Evolutionary conservation across 2,329 filamentous ascomycete species (phyloP).

Genomic region (Exophiala alcalophila): DNA sequence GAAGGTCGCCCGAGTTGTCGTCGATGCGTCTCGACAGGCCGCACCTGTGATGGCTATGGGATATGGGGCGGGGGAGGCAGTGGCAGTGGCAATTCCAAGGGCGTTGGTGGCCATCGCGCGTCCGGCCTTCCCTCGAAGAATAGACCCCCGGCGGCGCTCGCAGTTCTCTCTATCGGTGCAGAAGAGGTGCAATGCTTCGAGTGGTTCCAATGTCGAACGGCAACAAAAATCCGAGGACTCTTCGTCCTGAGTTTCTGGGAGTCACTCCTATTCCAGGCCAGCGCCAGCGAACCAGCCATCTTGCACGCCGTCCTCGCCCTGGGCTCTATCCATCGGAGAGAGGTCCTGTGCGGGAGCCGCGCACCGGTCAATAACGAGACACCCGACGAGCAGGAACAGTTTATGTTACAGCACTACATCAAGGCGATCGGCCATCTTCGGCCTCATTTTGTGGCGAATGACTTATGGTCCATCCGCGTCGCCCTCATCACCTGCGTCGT

Average conservation of each 20-base stretch:
- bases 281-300: slow-evolving; percentile 40
- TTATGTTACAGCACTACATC: slow-evolving; percentile 42
- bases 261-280: slow-evolving; percentile 40
- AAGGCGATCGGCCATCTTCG: slow-evolving; percentile 41
- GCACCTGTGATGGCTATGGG: slow-evolving; percentile 44
- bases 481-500: slow-evolving; percentile 43
- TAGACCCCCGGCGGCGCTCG: too few relatives aligned
- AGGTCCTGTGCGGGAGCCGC: slow-evolving; percentile 16
- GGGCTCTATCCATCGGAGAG: slow-evolving; percentile 36
- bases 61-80: slow-evolving; percentile 37
- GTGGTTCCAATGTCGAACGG: slow-evolving; percentile 33
- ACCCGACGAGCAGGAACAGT: slow-evolving; percentile 16
- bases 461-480: slow-evolving; percentile 35
- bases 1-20: slow-evolving; percentile 39
- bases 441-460: slow-evolving; percentile 29
- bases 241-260: slow-evolving; percentile 42
- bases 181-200: slow-evolving; percentile 33
- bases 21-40: slow-evolving; percentile 38
- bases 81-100: background rate
- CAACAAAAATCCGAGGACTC: slow-evolving; percentile 37
- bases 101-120: too few relatives aligned
- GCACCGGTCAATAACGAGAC: background rate
- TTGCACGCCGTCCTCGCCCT: slow-evolving; percentile 44
- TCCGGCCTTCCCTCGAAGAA: too few relatives aligned
- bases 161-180: background rate